phyloP scores from a whole-genome alignment of 352 stramenopile species.

The Thraustochytrium striatum region DNA sequence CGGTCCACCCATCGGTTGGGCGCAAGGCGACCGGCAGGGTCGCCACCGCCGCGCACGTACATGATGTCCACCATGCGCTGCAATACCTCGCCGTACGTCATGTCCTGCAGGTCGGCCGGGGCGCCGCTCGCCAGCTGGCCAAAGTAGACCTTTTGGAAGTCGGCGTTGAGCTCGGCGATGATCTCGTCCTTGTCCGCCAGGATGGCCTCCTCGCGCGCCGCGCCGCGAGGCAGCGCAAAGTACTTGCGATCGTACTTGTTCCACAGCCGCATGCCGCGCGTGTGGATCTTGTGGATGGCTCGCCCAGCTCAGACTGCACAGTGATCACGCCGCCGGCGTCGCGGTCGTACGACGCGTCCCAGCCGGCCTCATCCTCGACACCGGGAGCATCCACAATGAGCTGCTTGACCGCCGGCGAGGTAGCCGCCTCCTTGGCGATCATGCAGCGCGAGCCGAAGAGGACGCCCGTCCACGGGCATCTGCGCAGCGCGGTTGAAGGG shows the following conservation, averaged over 20 bases:
- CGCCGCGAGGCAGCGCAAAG: constrained; percentile 68
- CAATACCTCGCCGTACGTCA: constrained; percentile 75
- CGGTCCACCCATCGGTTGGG: constrained; percentile 64
- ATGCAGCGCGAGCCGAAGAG: constrained; percentile 74
- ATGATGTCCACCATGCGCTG: constrained; percentile 70
- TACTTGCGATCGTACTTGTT: constrained; percentile 77
- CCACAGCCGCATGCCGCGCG: constrained; percentile 69
- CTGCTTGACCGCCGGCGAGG: constrained; percentile 71
- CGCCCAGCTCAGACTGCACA: constrained; percentile 72
- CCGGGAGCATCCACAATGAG: constrained; percentile 71
- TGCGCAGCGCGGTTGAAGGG: constrained; percentile 57
- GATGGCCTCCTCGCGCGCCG: constrained; percentile 64
- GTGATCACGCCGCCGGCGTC: constrained; percentile 69
- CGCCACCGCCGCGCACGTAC: constrained; percentile 60
- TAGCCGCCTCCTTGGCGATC: constrained; percentile 77
- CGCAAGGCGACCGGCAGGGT: constrained; percentile 50
- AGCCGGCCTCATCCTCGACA: constrained; percentile 67
- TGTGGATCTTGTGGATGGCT: constrained; percentile 76
- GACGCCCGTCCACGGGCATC: constrained; percentile 72
- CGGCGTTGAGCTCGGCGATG: constrained; percentile 69
- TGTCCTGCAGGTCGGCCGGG: constrained; percentile 67
- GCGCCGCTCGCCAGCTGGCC: constrained; percentile 63
- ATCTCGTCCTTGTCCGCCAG: constrained; percentile 69
- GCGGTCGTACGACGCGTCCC: constrained; percentile 71
- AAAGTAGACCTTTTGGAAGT: constrained; percentile 84